phyloP scores from a whole-genome alignment of 192 early-diverging fungal genomes.

The Haplosporangium gracile region DNA sequence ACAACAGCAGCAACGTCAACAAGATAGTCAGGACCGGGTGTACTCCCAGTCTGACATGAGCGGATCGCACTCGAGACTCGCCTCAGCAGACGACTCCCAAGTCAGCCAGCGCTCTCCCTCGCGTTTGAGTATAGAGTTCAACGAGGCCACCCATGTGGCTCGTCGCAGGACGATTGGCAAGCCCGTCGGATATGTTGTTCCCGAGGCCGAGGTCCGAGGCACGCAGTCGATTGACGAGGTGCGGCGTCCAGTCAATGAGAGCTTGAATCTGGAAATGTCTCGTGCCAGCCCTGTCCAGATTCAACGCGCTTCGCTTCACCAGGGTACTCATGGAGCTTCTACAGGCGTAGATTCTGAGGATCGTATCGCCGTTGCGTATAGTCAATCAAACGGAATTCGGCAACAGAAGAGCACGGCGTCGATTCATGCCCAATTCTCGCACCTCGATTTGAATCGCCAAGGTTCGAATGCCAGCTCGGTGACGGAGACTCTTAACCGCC shows the following conservation, averaged over 20 bases:
- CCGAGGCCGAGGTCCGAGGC: constrained; percentile 18
- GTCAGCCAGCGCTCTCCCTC: neutral
- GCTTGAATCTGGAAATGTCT: neutral
- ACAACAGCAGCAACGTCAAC: constrained; percentile 34
- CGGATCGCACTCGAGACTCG: constrained; percentile 4
- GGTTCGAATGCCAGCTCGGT: constrained; percentile 2
- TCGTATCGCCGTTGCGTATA: neutral
- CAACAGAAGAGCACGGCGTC: neutral
- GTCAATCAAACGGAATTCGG: neutral
- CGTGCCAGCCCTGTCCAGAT: constrained; percentile 5
- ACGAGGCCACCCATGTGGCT: constrained; percentile 25
- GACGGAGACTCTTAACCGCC: constrained; percentile 7
- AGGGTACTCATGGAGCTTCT: neutral
- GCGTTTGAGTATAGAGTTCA: constrained; percentile 17
- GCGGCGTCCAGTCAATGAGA: neutral
- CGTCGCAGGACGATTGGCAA: constrained; percentile 51
- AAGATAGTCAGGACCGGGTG: neutral
- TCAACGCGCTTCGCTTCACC: neutral
- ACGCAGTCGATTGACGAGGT: constrained; percentile 3
- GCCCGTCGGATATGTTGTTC: constrained; percentile 31
- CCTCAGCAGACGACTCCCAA: constrained; percentile 9
- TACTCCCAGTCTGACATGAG: constrained; percentile 12
- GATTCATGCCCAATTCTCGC: constrained; percentile 11
- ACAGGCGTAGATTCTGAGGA: neutral
- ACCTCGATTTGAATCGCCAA: constrained; percentile 31